phyloP scores from a whole-genome alignment of 2,329 filamentous ascomycete species.

The Phialophora expanda region DNA sequence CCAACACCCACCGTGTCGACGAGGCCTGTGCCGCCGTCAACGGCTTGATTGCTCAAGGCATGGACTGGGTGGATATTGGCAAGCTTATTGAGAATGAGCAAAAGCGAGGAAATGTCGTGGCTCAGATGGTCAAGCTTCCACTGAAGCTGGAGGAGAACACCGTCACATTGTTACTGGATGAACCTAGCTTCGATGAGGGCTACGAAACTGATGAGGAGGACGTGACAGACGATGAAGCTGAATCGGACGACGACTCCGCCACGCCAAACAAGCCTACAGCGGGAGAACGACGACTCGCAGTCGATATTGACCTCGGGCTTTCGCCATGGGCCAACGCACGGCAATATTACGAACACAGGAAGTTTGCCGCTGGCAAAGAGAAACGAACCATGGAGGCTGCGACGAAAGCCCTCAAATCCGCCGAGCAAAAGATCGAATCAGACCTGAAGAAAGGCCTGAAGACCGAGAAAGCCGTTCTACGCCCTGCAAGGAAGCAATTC shows the following conservation, averaged over 20 bases:
- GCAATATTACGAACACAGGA: conserved; percentile 90
- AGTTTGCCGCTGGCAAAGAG: conserved; percentile 81
- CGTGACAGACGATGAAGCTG: conserved; percentile 57
- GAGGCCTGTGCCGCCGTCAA: conserved; percentile 93
- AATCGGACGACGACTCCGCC: conserved; percentile 42
- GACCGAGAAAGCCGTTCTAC: conserved; percentile 85
- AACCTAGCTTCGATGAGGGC: conserved; percentile 68
- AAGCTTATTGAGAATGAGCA: conserved; percentile 88
- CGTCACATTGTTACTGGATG: conserved; percentile 77
- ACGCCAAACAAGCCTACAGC: conserved; percentile 35
- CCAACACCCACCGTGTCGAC: conserved; percentile 87
- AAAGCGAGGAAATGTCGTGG: conserved; percentile 78
- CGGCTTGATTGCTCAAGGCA: conserved; percentile 86
- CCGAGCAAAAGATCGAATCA: conserved; percentile 83
- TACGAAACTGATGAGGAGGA: conserved; percentile 64
- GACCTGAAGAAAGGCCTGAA: conserved; percentile 88
- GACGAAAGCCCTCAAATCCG: conserved; percentile 80
- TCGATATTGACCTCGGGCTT: conserved; percentile 83
- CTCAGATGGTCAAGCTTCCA: conserved; percentile 82
- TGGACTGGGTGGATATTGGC: conserved; percentile 96
- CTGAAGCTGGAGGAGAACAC: conserved; percentile 89
- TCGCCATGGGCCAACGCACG: conserved; percentile 88
- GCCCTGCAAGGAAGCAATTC: conserved; percentile 78
- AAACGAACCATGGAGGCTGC: conserved; percentile 85
- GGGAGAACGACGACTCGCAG: conserved; percentile 58